These are phyloP conservation scores for Aspergillus piperis DNA, from an alignment of 2,329 filamentous ascomycete species.

Conservation along the genomic window DNA sequence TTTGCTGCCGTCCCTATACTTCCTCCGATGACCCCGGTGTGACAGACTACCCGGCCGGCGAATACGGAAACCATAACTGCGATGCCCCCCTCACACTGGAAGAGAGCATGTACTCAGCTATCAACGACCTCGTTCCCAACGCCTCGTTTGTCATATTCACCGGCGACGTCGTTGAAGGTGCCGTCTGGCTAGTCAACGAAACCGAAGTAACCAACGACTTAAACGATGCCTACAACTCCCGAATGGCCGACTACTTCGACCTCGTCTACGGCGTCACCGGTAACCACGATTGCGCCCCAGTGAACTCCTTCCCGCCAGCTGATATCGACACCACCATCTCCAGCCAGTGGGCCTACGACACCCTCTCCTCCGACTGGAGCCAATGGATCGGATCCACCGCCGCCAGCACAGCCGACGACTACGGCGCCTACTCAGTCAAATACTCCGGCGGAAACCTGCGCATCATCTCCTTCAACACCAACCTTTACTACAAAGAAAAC, in stretches of 20 bases:
- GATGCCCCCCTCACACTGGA: constrained; percentile 55
- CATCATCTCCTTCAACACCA: constrained; percentile 49
- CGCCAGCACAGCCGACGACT: constrained; percentile 39
- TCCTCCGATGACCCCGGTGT: constrained; percentile 42
- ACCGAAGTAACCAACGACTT: constrained; percentile 41
- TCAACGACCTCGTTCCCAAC: constrained; percentile 42
- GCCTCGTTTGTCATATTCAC: constrained; percentile 59
- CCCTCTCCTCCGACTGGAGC: constrained; percentile 50
- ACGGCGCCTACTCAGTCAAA: constrained; percentile 55
- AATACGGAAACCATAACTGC: constrained; percentile 56
- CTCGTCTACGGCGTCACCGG: constrained; percentile 56
- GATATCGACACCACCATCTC: constrained; percentile 41
- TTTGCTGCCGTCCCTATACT: constrained; percentile 59
- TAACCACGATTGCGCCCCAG: constrained; percentile 58
- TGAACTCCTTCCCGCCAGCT: constrained; percentile 52
- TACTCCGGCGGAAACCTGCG: constrained; percentile 53
- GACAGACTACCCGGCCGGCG: constrained; percentile 52
- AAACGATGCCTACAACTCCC: constrained; percentile 46
- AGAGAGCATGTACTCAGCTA: constrained; percentile 54
- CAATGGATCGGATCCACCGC: constrained; percentile 50
- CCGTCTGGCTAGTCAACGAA: constrained; percentile 40
- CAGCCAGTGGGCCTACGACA: constrained; percentile 56
- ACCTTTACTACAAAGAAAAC: constrained; percentile 40
- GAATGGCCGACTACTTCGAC: constrained; percentile 47
- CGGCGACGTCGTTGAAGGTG: constrained; percentile 59